Conservation (phyloP, 2,329 filamentous ascomycete genomes). For the Hysterium pulicare region DNA sequence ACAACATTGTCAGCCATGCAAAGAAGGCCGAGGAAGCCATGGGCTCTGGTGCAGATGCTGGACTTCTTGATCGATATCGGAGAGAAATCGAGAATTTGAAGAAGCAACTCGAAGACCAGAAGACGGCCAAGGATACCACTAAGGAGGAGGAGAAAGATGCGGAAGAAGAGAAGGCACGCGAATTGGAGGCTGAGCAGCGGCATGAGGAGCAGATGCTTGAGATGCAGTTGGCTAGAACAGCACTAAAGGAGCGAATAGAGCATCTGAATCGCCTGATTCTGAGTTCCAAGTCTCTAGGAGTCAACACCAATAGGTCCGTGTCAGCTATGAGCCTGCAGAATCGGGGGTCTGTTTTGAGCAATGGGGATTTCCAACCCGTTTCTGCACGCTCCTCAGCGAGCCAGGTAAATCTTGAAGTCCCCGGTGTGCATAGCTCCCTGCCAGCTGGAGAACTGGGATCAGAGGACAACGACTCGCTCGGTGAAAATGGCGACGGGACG, state of each 20-base stretch:
- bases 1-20: slow-evolving; percentile 95
- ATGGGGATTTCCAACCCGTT: slow-evolving; percentile 47
- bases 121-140: slow-evolving; percentile 58
- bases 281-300: slow-evolving; percentile 91
- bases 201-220: slow-evolving; percentile 98
- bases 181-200: slow-evolving; percentile 71
- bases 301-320: slow-evolving; percentile 59
- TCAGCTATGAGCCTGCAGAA: slow-evolving; percentile 39
- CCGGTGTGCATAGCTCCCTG: slow-evolving; percentile 19
- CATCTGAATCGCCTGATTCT: slow-evolving; percentile 93
- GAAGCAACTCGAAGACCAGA: slow-evolving; percentile 75
- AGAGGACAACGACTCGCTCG: slow-evolving; percentile 53
- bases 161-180: slow-evolving; percentile 64
- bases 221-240: slow-evolving; percentile 94
- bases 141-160: slow-evolving; percentile 59
- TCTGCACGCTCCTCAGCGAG: slow-evolving; percentile 39
- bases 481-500: slow-evolving; percentile 81
- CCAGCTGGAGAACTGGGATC: slow-evolving; percentile 19
- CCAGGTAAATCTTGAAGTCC: slow-evolving; percentile 41
- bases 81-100: slow-evolving; percentile 86
- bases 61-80: slow-evolving; percentile 85
- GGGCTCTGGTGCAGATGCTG: slow-evolving; percentile 72
- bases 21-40: slow-evolving; percentile 91
- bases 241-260: slow-evolving; percentile 94
- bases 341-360: slow-evolving; percentile 40